Evolutionary conservation across 1,139 yeast genomes (phyloP), one percentile per base, ranked within the genome.

Genomic region (Suhomyces atakaporum): DNA sequence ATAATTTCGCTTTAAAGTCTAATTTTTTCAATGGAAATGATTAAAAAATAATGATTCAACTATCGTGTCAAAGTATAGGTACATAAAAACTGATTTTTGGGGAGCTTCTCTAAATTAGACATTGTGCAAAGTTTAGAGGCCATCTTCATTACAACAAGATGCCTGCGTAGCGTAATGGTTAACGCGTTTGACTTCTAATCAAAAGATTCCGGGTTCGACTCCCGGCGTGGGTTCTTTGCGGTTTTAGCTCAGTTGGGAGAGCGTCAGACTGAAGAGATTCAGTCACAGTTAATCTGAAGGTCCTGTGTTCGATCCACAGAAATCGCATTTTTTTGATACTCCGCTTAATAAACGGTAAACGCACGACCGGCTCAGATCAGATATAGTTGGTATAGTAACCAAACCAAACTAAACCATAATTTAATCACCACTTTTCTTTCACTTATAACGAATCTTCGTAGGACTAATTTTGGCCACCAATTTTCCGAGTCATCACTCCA

Each of bases 231-330:
- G 47, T 43, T 43, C 40, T 87, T 15, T 38, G 63, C 63, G 69
- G 70, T 56, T 69, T 70, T 70, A 70, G 87, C 88, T 81, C 88
- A 81, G 86, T 78, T 77, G 87, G 88, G 87, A 81, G 87, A 81
- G 88, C 88, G 87, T 77, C 84, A 80, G 87, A 81, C 87, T 81
- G 86, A 81, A 81, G 86, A 43, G 35, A 43, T 54, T 56, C 56
- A 47, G 64, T 60, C 62, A 50, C 60, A 59, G 62, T 56, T 58
- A 57, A 69, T 69, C 75, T 69, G 74, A 66, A 70, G 76, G 76
- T 70, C 75, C 72, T 70, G 76, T 69, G 76, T 70, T 70, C 76
- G 75, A 70, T 70, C 76, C 76, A 69, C 76, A 56, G 43, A 49
- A 47, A 44, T 42, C 50, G 53, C 53, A 49, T 38, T 27, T 25